Evolutionary conservation across 1,139 yeast species (phyloP), one percentile per base, ranked within the genome.

Genomic region (Taphrina wiesneri): DNA sequence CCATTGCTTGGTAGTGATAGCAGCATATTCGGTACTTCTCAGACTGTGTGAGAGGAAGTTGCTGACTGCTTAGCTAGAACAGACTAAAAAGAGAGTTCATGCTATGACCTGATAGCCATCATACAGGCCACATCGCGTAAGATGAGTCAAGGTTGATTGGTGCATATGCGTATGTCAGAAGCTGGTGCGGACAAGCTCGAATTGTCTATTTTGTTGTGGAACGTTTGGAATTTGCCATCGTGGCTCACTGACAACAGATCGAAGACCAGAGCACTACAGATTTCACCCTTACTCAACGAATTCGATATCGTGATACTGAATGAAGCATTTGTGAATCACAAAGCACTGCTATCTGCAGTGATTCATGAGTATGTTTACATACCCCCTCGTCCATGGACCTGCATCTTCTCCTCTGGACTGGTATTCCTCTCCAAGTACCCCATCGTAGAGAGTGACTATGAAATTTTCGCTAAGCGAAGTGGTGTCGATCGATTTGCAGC

Each of bases 161-260:
- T n/a, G n/a, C n/a, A n/a, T n/a, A n/a, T n/a, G n/a, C n/a, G n/a
- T n/a, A n/a, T n/a, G n/a, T n/a, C n/a, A n/a, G n/a, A n/a, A n/a
- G 47, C n/a, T 17, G 47, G 21, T 15, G n/a, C 11, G 15, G 30
- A 47, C 52, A n/a, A 19, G 30, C 13, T 23, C 15, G 56, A 54
- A 25, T 19, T 54, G 3, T 39, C 59, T 1, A 39, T 54, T n/a
- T 25, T 54, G 21, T 34, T 54, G 9, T 54, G 63, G 63, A 46
- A 57, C 21, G 63, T 57, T 15, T 57, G 63, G 63, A 57, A 57
- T 26, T 32, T 57, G 43, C 63, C 63, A 5, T 45, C 54, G 3
- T 46, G 53, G 53, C 54, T 57, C 15, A 57, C 63, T 6, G 63
- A 57, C 54, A 47, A 47, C 54, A 45, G 25, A 19, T 57, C 63